Base-by-base conservation (phyloP, 495 filamentous ascomycete genomes). In the Rusavskia elegans region DNA sequence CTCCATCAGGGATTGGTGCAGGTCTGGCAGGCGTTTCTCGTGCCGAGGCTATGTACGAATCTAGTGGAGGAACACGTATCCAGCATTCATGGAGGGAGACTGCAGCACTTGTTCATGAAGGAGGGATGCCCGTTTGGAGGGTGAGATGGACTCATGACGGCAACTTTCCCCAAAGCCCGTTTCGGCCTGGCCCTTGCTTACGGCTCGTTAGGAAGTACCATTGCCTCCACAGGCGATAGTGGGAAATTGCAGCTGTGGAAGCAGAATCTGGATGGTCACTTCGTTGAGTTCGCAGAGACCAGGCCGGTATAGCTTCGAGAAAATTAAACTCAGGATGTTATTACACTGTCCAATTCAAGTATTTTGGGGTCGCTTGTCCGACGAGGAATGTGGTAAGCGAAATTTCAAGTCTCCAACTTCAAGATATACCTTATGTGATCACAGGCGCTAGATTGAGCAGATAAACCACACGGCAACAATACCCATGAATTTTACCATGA, bases 211-310 rank as follows among this genome's bases (percentile, higher is more conserved):
- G 74, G 72, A 29, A 72, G 73, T 54, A 67, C 66, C 25, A 61
- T 77, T 25, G 70, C 74, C 13, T 72, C 72, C 11, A 69, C 70
- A 3, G 72, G 74, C 1, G 71, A 75, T 41, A 68, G 73, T 55
- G 72, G 72, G 3, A 61, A 61, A 32, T 68, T 73, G 29, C 69
- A 73, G 36, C 68, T 77, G 48, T 77, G 74, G 74, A 77, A 72
- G 52, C 70, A 70, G 51, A 66, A 64, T 20, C 39, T 75, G 35
- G 64, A 65, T 19, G 71, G 71, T 17, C 66, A 72, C 52, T 77
- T 69, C 69, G 61, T 75, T 19, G 72, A 75, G 50, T 77, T 68
- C 56, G 73, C 73, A 6, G 72, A 74, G 53, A 68, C 68, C 2
- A 67, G 40, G 30, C 52, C 54, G 35, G 41, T 38, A 42, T 35